Evolutionary conservation across 225 moss, liverwort and hornwort genomes (phyloP).

Genomic region (Rhytidiadelphus loreus): DNA sequence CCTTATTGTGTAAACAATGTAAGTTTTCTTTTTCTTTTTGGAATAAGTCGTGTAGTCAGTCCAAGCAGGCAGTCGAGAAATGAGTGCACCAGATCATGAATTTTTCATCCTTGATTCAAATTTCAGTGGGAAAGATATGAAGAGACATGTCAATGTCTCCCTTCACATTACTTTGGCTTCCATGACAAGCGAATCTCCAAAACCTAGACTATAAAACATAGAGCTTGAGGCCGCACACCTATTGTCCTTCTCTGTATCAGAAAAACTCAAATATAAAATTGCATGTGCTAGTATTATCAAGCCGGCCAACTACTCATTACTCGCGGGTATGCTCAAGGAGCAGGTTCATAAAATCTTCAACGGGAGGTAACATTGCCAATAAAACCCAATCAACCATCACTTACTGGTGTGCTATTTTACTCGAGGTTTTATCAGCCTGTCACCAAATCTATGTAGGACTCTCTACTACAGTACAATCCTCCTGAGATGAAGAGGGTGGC

Average conservation of each 20-base stretch:
- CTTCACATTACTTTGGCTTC: not conserved
- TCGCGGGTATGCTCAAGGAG: not conserved
- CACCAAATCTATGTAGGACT: slow-evolving; percentile 12
- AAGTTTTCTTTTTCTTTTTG: not conserved
- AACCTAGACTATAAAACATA: not conserved
- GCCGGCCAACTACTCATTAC: not conserved
- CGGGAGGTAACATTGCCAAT: not conserved
- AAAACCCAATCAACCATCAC: slow-evolving; percentile 7
- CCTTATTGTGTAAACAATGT: not conserved
- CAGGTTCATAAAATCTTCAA: not conserved
- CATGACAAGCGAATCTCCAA: not conserved
- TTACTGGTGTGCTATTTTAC: not conserved
- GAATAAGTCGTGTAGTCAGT: not conserved
- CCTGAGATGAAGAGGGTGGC: not conserved
- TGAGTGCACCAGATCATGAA: not conserved
- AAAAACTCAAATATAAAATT: slow-evolving; percentile 2
- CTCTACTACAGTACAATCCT: slow-evolving; percentile 31
- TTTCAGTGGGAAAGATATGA: not conserved
- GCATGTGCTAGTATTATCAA: not conserved
- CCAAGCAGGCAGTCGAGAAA: not conserved
- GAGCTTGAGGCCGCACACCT: not conserved
- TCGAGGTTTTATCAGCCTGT: not conserved
- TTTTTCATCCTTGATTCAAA: not conserved
- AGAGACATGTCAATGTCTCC: not conserved
- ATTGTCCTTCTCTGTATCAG: not conserved